Evolutionary conservation across 495 filamentous ascomycete genomes (phyloP).

Genomic region (Trichoderma orchidacearum): DNA sequence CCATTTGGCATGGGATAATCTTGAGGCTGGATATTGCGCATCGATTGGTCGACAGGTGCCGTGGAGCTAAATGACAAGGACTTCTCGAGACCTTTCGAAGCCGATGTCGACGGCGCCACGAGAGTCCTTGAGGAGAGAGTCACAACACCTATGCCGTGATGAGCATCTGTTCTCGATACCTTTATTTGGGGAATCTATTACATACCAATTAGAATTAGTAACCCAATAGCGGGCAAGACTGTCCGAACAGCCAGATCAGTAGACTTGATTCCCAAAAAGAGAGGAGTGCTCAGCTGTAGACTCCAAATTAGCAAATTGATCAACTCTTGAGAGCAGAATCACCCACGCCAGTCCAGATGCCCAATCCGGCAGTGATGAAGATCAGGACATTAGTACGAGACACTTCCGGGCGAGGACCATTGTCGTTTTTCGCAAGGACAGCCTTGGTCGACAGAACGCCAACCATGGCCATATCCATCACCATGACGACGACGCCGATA

Average conservation of each 20-base stretch:
- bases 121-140: constrained; percentile 17
- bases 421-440: constrained; percentile 13
- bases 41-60: constrained; percentile 1
- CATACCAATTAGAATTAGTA: constrained; percentile 34
- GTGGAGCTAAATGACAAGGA: not conserved
- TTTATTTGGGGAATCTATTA: constrained; percentile 10
- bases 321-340: not conserved
- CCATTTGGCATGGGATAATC: constrained; percentile 15
- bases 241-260: constrained; percentile 29
- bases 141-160: constrained; percentile 16
- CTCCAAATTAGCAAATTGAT: not conserved
- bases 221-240: constrained; percentile 32
- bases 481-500: constrained; percentile 25
- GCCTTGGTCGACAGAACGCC: not conserved
- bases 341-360: constrained; percentile 35
- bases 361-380: constrained; percentile 26
- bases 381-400: constrained; percentile 21
- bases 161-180: constrained; percentile 13
- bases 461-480: constrained; percentile 27
- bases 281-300: constrained; percentile 29
- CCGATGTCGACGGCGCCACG: constrained; percentile 11
- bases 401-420: not conserved
- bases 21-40: constrained; percentile 7
- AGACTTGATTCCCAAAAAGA: constrained; percentile 28
- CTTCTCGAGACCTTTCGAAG: constrained; percentile 3